Evolutionary conservation across 2,329 filamentous ascomycete genomes (phyloP).

Genomic region (Fusarium sp.): DNA sequence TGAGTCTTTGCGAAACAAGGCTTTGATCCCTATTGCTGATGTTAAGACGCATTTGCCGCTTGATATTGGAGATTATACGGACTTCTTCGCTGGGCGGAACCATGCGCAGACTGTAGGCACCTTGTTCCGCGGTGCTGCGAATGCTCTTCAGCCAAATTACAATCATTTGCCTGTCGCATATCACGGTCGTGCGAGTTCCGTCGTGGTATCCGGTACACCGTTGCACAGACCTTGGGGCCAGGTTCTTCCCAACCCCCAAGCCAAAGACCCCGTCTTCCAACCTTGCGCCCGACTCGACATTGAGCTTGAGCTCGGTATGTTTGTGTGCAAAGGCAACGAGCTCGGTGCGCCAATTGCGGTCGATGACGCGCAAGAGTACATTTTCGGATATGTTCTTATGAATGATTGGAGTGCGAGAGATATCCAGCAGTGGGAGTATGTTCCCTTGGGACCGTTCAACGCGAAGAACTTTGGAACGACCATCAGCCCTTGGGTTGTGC

Average conservation of each 20-base stretch:
- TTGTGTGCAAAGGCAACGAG: constrained; percentile 73
- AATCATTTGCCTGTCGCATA: constrained; percentile 83
- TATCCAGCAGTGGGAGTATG: constrained; percentile 71
- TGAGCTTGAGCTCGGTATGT: constrained; percentile 81
- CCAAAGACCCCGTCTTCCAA: constrained; percentile 62
- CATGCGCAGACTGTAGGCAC: constrained; percentile 77
- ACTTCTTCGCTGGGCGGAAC: constrained; percentile 83
- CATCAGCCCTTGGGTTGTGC: constrained; percentile 72
- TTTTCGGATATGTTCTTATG: constrained; percentile 76
- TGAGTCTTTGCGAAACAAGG: constrained; percentile 44
- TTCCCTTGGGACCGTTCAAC: constrained; percentile 71
- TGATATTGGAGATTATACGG: constrained; percentile 83
- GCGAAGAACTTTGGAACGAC: constrained; percentile 70
- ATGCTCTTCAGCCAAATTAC: constrained; percentile 84
- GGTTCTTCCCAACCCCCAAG: constrained; percentile 65
- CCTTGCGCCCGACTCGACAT: constrained; percentile 74
- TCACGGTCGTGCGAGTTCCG: constrained; percentile 79
- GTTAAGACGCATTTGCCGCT: constrained; percentile 77
- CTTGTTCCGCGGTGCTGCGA: constrained; percentile 77
- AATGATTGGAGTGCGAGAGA: constrained; percentile 75
- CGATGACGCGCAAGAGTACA: constrained; percentile 70
- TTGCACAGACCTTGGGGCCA: constrained; percentile 79
- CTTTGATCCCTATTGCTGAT: constrained; percentile 51
- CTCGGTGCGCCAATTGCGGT: constrained; percentile 74
- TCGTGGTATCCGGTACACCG: constrained; percentile 79